phyloP scores from a whole-genome alignment of 1,284 basidiomycete species.

The Pulveroboletus sp. region DNA sequence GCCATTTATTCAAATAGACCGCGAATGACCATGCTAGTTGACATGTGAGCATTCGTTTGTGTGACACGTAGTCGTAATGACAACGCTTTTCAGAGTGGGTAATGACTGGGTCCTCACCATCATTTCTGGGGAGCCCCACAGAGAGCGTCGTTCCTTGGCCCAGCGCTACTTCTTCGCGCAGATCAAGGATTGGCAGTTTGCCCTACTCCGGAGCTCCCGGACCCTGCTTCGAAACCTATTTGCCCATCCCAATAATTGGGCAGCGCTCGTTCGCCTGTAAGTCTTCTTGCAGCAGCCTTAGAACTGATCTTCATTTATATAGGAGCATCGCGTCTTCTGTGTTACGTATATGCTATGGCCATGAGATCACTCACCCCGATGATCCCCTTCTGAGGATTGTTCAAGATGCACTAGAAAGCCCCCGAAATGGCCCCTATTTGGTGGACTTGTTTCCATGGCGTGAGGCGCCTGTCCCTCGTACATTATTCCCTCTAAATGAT shows the following conservation, averaged over 20 bases:
- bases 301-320: background rate
- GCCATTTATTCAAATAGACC: slow-evolving; percentile 18
- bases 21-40: slow-evolving; percentile 12
- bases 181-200: slow-evolving; percentile 17
- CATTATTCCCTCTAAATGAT: background rate
- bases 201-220: slow-evolving; percentile 7
- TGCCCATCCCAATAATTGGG: slow-evolving; percentile 5
- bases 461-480: background rate
- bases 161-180: slow-evolving; percentile 16
- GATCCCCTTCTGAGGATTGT: slow-evolving; percentile 12
- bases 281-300: background rate
- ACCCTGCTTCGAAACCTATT: slow-evolving; percentile 5
- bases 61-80: background rate
- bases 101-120: slow-evolving; percentile 7
- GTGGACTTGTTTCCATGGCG: slow-evolving; percentile 11
- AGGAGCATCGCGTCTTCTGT: slow-evolving; percentile 15
- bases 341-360: slow-evolving; percentile 12
- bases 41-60: slow-evolving; percentile 6
- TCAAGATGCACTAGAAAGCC: background rate
- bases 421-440: slow-evolving; percentile 9
- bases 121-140: slow-evolving; percentile 13
- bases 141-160: slow-evolving; percentile 7
- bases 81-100: background rate
- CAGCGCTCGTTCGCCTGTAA: slow-evolving; percentile 6
- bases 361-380: slow-evolving; percentile 1